Conservation (phyloP, 768 basidiomycete species). For the Russula sp. region DNA sequence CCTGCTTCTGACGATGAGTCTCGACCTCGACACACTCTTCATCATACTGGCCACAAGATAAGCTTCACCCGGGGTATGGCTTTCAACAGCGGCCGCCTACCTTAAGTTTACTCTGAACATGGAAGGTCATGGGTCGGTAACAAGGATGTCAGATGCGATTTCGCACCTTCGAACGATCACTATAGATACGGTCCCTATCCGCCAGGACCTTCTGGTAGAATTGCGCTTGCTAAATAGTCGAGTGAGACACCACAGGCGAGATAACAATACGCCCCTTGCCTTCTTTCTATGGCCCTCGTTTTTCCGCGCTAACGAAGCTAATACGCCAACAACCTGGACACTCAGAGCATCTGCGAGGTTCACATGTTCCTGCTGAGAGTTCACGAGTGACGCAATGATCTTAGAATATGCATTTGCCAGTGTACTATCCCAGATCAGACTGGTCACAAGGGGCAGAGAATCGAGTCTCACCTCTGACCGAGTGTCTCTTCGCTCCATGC, state of each 20-base stretch:
- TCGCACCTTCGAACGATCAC: constrained; percentile 63
- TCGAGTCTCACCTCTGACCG: constrained; percentile 44
- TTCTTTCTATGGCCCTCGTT: constrained; percentile 67
- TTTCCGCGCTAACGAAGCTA: constrained; percentile 53
- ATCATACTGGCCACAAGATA: constrained; percentile 52
- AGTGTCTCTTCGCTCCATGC: constrained; percentile 47
- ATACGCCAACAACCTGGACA: constrained; percentile 55
- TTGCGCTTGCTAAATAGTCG: constrained; percentile 46
- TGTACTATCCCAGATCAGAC: constrained; percentile 44
- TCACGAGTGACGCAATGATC: constrained; percentile 54
- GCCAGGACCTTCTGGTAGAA: constrained; percentile 66
- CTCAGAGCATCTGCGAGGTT: constrained; percentile 57
- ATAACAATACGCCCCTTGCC: constrained; percentile 32
- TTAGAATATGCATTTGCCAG: constrained; percentile 64
- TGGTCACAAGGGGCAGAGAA: background rate
- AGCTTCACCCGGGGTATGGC: constrained; percentile 3
- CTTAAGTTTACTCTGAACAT: constrained; percentile 55
- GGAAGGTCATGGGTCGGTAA: constrained; percentile 10
- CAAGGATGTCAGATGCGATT: background rate
- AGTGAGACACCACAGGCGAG: constrained; percentile 6
- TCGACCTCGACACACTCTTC: constrained; percentile 72
- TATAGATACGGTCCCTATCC: constrained; percentile 63
- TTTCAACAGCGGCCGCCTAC: constrained; percentile 30
- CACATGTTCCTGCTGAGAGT: constrained; percentile 63
- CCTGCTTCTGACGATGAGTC: constrained; percentile 75